A percentile compares a stretch with the other conserved stretches of the same genome.
phyloP scores from a whole-genome alignment of 2,329 filamentous ascomycete species.

The Sporothrix globosa region DNA sequence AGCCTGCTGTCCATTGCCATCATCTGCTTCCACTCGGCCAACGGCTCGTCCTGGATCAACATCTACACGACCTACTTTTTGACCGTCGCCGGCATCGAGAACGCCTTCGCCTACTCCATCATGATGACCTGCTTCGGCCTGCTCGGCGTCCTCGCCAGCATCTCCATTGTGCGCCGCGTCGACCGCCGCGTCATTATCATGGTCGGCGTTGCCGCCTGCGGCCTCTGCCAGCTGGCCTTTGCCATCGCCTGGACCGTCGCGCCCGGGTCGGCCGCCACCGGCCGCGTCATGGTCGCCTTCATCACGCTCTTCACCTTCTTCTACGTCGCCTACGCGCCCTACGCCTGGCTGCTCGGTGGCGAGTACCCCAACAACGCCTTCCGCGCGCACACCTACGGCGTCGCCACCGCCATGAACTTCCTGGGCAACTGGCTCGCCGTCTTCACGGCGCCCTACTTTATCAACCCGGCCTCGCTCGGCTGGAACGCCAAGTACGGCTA shows the following conservation, averaged over 20 bases:
- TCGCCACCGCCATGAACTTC: constrained; percentile 47
- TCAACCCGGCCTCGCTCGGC: constrained; percentile 47
- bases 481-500: constrained; percentile 45
- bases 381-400: constrained; percentile 46
- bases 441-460: constrained; percentile 50
- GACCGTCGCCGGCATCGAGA: constrained; percentile 41
- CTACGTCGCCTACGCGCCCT: constrained; percentile 45
- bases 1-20: constrained; percentile 42
- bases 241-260: constrained; percentile 42
- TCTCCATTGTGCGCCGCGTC: constrained; percentile 41
- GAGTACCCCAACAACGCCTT: constrained; percentile 48
- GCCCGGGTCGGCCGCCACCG: constrained; percentile 38
- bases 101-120: constrained; percentile 44
- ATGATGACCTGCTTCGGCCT: constrained; percentile 45
- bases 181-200: constrained; percentile 43
- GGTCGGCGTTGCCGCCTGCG: constrained; percentile 42
- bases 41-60: constrained; percentile 42
- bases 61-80: constrained; percentile 45
- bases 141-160: constrained; percentile 42
- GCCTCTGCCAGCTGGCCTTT: constrained; percentile 42
- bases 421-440: constrained; percentile 47
- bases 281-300: constrained; percentile 42
- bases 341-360: constrained; percentile 48
- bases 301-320: constrained; percentile 44
- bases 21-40: constrained; percentile 41